These are phyloP conservation scores for Fusarium fujikuroi DNA, from an alignment of 2,329 filamentous ascomycete species.

Conservation along the genomic window DNA sequence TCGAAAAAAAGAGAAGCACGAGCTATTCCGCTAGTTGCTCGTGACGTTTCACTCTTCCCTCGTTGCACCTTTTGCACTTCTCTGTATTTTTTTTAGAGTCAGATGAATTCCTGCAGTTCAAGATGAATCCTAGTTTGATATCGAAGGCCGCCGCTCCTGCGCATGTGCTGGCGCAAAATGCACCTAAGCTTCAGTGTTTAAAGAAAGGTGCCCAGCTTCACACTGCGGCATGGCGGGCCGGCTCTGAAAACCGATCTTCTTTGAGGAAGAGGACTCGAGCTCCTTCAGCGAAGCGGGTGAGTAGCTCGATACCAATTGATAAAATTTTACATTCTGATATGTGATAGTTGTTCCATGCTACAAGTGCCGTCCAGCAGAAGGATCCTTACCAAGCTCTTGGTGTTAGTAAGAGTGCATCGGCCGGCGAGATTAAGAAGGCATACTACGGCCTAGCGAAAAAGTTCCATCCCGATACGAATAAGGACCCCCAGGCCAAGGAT, in stretches of 20 bases:
- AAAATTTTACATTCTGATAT: slow-evolving; percentile 29
- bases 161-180: slow-evolving; percentile 57
- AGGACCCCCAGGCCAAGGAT: slow-evolving; percentile 91
- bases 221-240: slow-evolving; percentile 43
- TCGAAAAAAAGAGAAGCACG: slow-evolving; percentile 39
- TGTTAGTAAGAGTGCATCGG: slow-evolving; percentile 81
- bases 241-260: slow-evolving; percentile 33
- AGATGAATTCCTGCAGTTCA: slow-evolving; percentile 47
- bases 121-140: slow-evolving; percentile 61
- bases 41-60: slow-evolving; percentile 22
- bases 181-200: slow-evolving; percentile 55
- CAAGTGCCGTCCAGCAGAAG: slow-evolving; percentile 64
- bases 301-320: slow-evolving; percentile 28
- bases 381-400: slow-evolving; percentile 92
- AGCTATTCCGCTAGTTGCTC: slow-evolving; percentile 22
- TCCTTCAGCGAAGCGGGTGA: slow-evolving; percentile 45
- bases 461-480: slow-evolving; percentile 97
- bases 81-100: slow-evolving; percentile 26
- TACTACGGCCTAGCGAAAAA: slow-evolving; percentile 99
- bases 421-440: slow-evolving; percentile 94
- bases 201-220: slow-evolving; percentile 52
- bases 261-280: slow-evolving; percentile 24
- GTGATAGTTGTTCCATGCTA: slow-evolving; percentile 69
- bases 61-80: slow-evolving; percentile 22
- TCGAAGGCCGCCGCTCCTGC: slow-evolving; percentile 59